Evolutionary conservation across 1,284 basidiomycete genomes (phyloP), one percentile per base, ranked within the genome.

Genomic region (Ustilago bromivora): DNA sequence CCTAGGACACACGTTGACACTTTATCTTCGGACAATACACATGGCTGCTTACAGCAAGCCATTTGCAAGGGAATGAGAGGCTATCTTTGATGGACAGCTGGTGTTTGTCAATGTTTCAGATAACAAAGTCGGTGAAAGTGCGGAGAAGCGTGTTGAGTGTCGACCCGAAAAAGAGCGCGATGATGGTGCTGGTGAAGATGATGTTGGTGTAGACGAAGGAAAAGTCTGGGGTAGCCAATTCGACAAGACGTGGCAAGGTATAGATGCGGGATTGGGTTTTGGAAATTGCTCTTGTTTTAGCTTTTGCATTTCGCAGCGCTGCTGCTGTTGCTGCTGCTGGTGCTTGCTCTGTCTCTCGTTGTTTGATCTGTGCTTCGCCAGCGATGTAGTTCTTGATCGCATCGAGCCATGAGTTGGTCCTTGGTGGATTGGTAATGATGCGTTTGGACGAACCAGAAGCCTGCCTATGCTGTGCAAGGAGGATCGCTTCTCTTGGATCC

Each of bases 171-270:
- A 96, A 92, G 71, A 98, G 90, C 40, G 96, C 95, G 10, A 86
- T 71, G 34, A 82, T 69, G 35, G 84, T 85, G 56, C 75, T 80
- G 56, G 80, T 81, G 57, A 85, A 85, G 60, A 86, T 79, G 64
- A 98, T 98, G 73, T 98, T 96, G 87, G 98, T 99, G 88, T 98
- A 99, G 12, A 96, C 96, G 95, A 99, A 98, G 83, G 93, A 96
- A 87, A 99, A 99, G 87, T 99, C 96, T 0, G 97, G 97, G 9
- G 94, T 96, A 9, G 96, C 93, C 31, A 98, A 89, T 85, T 97
- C 94, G 49, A 97, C 91, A 32, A 99, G 90, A 19, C 95, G 89
- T 12, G 92, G 90, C 0, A 91, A 88, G 1, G 94, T 94, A 86
- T 96, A 98, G 62, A 95, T 90, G 1, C 75, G 53, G 1, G 64